Base-by-base conservation (phyloP, 1,284 basidiomycete genomes). In the Inonotus hispidus region DNA sequence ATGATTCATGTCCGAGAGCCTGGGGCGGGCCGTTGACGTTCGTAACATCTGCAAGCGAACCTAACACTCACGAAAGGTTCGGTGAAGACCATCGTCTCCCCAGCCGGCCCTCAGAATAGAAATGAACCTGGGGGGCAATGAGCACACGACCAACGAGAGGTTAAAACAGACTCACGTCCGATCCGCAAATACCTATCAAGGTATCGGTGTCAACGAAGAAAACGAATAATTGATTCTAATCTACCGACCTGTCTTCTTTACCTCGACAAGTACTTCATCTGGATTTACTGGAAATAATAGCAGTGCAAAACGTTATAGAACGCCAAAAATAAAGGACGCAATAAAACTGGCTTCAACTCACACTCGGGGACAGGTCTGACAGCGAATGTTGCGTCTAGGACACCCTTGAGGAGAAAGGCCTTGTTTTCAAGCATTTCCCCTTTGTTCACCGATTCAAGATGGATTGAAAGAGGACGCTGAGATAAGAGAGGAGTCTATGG, bases 251-350 rank as follows among this genome's bases (percentile, higher is more conserved):
- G 93, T 95, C 76, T 96, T 95, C 75, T 94, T 94, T 55, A 98
- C 88, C 69, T 92, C 83, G 49, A 98, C 85, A 27, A 98, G 84
- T 45, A 95, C 93, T 68, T 97, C 89, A 68, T 90, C 80, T 55
- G 82, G 82, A 21, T 79, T 78, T 63, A 92, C 88, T 89, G 68
- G 39, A 50, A 11, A 45, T 6, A 23, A 10, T 35, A 50, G n/a
- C 41, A 16, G 23, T 38, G 21, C 19, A 32, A 39, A 23, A 21
- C 8, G 19, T 14, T 6, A 6, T 16, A n/a, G 16, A 37, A 41
- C 46, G 10, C 19, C 13, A 13, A n/a, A 25, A 21, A 8, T 23
- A 19, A 45, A 27, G 13, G 13, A 62, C 49, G 56, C n/a, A 63
- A 29, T 52, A 37, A 60, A n/a, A 59, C 43, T 16, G 41, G 19